These are phyloP conservation scores for Clonostachys rhizophaga DNA, from an alignment of 2,329 filamentous ascomycete genomes.

Conservation along the genomic window DNA sequence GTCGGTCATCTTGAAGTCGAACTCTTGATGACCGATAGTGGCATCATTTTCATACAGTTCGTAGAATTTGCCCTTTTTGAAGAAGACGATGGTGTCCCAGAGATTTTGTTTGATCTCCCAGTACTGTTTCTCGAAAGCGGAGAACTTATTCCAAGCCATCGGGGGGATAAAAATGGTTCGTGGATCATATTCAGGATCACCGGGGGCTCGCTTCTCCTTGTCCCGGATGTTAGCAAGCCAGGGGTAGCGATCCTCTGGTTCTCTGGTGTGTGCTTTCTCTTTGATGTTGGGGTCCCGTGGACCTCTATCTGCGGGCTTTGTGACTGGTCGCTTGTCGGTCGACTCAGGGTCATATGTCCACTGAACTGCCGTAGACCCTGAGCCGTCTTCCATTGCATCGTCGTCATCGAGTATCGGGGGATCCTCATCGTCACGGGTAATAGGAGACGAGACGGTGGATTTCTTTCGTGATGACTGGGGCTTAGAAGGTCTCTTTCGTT, in stretches of 20 bases:
- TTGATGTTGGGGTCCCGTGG: slow-evolving; percentile 32
- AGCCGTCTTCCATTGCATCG: slow-evolving; percentile 47
- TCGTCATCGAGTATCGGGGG: slow-evolving; percentile 47
- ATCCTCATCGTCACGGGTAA: slow-evolving; percentile 6
- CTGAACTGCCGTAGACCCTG: slow-evolving; percentile 67
- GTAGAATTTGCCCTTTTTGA: slow-evolving; percentile 99
- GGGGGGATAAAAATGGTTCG: slow-evolving; percentile 88
- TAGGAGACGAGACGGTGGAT: slow-evolving; percentile 44
- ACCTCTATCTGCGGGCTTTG: slow-evolving; percentile 19
- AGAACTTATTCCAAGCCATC: slow-evolving; percentile 74
- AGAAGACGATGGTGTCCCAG: slow-evolving; percentile 97
- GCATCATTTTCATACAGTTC: slow-evolving; percentile 98
- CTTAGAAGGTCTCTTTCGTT: slow-evolving; percentile 67
- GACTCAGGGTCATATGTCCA: slow-evolving; percentile 65
- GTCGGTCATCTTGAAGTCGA: slow-evolving; percentile 96
- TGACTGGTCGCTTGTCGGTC: slow-evolving; percentile 25
- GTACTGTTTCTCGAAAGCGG: slow-evolving; percentile 95
- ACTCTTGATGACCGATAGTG: slow-evolving; percentile 91
- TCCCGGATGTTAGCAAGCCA: slow-evolving; percentile 88
- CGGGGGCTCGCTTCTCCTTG: slow-evolving; percentile 73
- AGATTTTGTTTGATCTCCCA: slow-evolving; percentile 99
- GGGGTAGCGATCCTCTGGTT: slow-evolving; percentile 80
- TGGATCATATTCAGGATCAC: slow-evolving; percentile 85
- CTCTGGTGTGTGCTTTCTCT: slow-evolving; percentile 71
- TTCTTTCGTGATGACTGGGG: slow-evolving; percentile 55